These are phyloP conservation scores for Trypanosoma lewisi DNA, from an alignment of 208 protist genomes.

Conservation along the genomic window DNA sequence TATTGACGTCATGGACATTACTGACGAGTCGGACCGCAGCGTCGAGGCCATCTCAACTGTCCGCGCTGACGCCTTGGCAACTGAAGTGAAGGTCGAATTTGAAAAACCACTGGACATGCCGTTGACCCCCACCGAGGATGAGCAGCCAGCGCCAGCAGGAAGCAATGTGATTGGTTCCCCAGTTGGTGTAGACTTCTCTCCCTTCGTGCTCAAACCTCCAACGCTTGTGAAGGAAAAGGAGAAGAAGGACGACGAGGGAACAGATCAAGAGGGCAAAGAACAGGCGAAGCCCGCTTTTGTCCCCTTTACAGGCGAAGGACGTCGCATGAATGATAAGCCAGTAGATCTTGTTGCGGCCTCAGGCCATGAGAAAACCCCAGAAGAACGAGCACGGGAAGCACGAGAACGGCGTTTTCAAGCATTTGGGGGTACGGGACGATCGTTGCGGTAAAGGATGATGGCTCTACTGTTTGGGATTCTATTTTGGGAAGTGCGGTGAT, in stretches of 20 bases:
- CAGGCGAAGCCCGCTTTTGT: constrained; percentile 20
- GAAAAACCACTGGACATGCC: constrained; percentile 91
- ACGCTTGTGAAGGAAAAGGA: constrained; percentile 31
- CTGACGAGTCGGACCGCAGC: constrained; percentile 36
- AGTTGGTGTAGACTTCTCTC: constrained; percentile 57
- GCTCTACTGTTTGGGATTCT: background rate
- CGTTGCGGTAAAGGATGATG: constrained; percentile 5
- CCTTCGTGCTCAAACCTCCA: constrained; percentile 59
- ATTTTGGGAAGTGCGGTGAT: background rate
- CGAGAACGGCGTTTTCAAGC: constrained; percentile 42
- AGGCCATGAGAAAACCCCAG: constrained; percentile 9
- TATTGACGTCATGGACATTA: constrained; percentile 86
- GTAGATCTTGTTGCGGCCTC: background rate
- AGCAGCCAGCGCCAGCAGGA: constrained; percentile 19
- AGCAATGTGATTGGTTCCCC: constrained; percentile 58
- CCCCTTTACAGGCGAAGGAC: constrained; percentile 24
- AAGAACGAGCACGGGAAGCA: constrained; percentile 26
- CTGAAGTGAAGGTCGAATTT: constrained; percentile 95
- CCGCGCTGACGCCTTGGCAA: constrained; percentile 71
- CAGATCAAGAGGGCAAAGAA: constrained; percentile 2
- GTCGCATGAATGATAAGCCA: constrained; percentile 17
- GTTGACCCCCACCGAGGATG: constrained; percentile 43
- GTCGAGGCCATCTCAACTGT: constrained; percentile 89
- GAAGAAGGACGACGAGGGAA: background rate
- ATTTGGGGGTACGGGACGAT: constrained; percentile 20